Base-by-base conservation (phyloP, 148 eudicot genomes). In the Amaranthus hypochondriacus region DNA sequence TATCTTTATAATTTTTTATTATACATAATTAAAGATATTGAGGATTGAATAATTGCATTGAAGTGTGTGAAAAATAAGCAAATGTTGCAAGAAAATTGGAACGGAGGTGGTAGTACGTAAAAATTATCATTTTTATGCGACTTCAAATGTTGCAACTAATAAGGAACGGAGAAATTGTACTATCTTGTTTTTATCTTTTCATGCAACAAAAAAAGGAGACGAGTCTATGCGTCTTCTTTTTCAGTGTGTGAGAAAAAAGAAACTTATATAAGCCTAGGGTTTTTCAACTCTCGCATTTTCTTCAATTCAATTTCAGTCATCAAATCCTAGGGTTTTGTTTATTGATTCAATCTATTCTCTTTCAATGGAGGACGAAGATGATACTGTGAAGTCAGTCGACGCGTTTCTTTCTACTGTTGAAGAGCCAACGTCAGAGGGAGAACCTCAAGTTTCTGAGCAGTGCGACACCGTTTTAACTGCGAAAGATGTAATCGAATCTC, bases 331-430 rank as follows among this genome's bases (percentile, higher is more conserved):
- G 81, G 81, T 69, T 74, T 74, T 6, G 2, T 47, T 1, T 11
- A 3, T 46, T 9, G 12, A 50, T 56, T 14, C 2, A 43, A 60
- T 56, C 13, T 53, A 43, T 12, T 46, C 55, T 66, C 44, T 72
- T 50, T 73, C 75, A 57, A 83, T 83, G 83, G 82, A 79, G 74
- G 86, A 80, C 62, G 83, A 83, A 52, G 86, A 79, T 9, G 86
- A 80, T n/a, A 56, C 67, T 51, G 13, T 18, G 69, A 61, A 52
- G 59, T 43, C 74, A 14, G 28, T 50, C 56, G 52, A 74, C 48
- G 54, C 69, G 14, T 59, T 72, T 47, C 56, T 64, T 52, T 71
- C 73, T 11, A 5, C 53, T 50, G 7, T 15, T 9, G 81, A 69
- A 21, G 69, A 64, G 53, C 56, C 73, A 43, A 2, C 56, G 43